phyloP scores from a whole-genome alignment of 2,329 filamentous ascomycete genomes.

The Colletotrichum orbiculare region DNA sequence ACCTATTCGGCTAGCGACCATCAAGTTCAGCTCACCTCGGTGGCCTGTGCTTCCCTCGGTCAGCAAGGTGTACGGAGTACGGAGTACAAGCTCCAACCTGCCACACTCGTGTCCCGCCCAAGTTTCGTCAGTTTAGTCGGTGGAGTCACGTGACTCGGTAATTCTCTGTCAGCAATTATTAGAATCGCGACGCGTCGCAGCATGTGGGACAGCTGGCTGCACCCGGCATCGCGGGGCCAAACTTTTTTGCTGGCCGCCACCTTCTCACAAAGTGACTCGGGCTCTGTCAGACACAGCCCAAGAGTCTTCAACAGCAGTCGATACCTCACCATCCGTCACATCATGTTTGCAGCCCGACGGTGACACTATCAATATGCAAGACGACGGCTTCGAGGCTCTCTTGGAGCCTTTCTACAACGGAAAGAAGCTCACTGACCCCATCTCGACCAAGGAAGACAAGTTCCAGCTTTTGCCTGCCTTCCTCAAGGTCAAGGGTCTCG shows the following conservation, averaged over 20 bases:
- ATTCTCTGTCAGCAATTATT: neutral
- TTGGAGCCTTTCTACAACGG: slow-evolving; percentile 76
- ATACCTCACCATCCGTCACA: slow-evolving; percentile 13
- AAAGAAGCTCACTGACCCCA: slow-evolving; percentile 73
- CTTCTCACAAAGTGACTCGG: slow-evolving; percentile 35
- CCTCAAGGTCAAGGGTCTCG: slow-evolving; percentile 94
- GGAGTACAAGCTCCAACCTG: too few relatives aligned
- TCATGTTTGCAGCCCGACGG: slow-evolving; percentile 34
- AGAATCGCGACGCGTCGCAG: neutral
- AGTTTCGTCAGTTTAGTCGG: neutral
- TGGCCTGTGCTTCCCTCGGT: slow-evolving; percentile 1
- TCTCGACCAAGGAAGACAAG: slow-evolving; percentile 82
- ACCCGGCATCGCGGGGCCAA: slow-evolving; percentile 38
- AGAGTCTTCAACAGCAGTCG: slow-evolving; percentile 22
- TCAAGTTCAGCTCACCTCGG: neutral
- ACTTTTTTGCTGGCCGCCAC: slow-evolving; percentile 37
- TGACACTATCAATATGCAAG: slow-evolving; percentile 58
- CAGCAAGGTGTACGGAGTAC: neutral
- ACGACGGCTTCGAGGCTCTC: slow-evolving; percentile 74
- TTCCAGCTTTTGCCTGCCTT: slow-evolving; percentile 98
- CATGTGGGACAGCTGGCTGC: slow-evolving; percentile 23
- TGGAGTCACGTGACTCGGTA: slow-evolving; percentile 7
- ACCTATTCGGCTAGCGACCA: neutral
- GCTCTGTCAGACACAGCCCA: slow-evolving; percentile 12
- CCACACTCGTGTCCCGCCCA: too few relatives aligned